These are phyloP conservation scores for Fusarium buxicola DNA, from an alignment of 2,329 filamentous ascomycete genomes.

Conservation along the genomic window DNA sequence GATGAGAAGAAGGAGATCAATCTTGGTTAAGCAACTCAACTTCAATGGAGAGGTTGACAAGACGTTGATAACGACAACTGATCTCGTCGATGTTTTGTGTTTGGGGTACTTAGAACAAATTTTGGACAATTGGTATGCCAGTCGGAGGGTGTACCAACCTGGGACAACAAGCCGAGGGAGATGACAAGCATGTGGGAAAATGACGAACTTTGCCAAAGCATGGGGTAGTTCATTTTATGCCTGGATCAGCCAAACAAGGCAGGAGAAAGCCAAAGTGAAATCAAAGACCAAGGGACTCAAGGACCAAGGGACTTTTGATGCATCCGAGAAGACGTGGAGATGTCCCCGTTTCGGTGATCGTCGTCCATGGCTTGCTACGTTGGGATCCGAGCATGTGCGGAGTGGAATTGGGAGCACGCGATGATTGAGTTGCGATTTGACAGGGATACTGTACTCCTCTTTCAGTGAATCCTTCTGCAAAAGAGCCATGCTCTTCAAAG, in stretches of 20 bases:
- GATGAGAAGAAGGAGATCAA: background rate
- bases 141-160: constrained; percentile 4
- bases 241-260: constrained; percentile 1
- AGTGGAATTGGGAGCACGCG: background rate
- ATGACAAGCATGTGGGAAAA: constrained; percentile 32
- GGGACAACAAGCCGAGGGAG: constrained; percentile 27
- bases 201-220: constrained; percentile 9
- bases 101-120: constrained; percentile 9
- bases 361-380: background rate
- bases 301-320: constrained; percentile 28
- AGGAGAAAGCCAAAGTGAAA: background rate
- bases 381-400: background rate
- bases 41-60: background rate
- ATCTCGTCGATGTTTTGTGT: constrained; percentile 5
- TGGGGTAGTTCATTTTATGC: background rate
- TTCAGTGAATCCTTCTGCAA: constrained; percentile 9
- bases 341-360: background rate
- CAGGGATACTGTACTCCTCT: background rate
- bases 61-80: constrained; percentile 1
- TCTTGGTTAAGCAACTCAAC: background rate
- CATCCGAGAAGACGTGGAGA: background rate
- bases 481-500: constrained; percentile 1
- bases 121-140: constrained; percentile 4
- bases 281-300: constrained; percentile 12
- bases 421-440: background rate